A percentile compares a stretch with the other conserved stretches of the same genome.
phyloP scores from a whole-genome alignment of 1,284 basidiomycete species.

The Naganishia albida region DNA sequence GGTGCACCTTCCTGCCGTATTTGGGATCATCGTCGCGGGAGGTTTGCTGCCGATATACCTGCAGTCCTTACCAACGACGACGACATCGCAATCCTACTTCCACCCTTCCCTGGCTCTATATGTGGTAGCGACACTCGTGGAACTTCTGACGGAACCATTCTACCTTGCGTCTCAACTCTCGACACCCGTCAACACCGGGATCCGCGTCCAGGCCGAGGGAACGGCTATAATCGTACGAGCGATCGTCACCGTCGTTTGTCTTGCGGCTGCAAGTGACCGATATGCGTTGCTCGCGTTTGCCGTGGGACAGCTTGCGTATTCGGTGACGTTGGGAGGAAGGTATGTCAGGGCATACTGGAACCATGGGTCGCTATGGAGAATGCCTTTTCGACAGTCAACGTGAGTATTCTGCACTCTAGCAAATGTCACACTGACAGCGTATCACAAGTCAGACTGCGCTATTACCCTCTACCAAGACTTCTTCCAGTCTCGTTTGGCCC shows the following conservation, averaged over 20 bases:
- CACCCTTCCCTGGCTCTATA: conserved; percentile 66
- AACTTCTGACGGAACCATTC: conserved; percentile 78
- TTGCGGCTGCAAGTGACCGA: conserved; percentile 57
- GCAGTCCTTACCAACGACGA: conserved; percentile 58
- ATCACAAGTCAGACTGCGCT: conserved; percentile 2
- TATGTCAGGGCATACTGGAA: conserved; percentile 34
- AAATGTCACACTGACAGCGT: not conserved
- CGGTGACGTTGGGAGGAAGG: conserved; percentile 53
- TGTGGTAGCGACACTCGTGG: conserved; percentile 68
- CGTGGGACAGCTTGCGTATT: conserved; percentile 73
- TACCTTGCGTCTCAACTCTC: conserved; percentile 72
- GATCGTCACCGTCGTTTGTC: conserved; percentile 63
- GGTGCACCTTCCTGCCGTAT: conserved; percentile 62
- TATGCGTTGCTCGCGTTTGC: conserved; percentile 78
- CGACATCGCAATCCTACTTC: conserved; percentile 67
- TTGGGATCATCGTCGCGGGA: conserved; percentile 62
- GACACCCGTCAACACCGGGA: conserved; percentile 57
- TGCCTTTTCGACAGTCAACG: conserved; percentile 1
- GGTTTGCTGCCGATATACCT: conserved; percentile 60
- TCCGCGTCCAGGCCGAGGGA: conserved; percentile 80
- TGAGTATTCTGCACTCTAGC: not conserved
- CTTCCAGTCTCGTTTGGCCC: not conserved
- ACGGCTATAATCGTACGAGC: conserved; percentile 74
- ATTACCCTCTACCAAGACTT: not conserved
- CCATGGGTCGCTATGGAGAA: not conserved